These are phyloP conservation scores for Sphenostylis stenocarpa DNA, from an alignment of 306 rosid genomes.

Conservation along the genomic window DNA sequence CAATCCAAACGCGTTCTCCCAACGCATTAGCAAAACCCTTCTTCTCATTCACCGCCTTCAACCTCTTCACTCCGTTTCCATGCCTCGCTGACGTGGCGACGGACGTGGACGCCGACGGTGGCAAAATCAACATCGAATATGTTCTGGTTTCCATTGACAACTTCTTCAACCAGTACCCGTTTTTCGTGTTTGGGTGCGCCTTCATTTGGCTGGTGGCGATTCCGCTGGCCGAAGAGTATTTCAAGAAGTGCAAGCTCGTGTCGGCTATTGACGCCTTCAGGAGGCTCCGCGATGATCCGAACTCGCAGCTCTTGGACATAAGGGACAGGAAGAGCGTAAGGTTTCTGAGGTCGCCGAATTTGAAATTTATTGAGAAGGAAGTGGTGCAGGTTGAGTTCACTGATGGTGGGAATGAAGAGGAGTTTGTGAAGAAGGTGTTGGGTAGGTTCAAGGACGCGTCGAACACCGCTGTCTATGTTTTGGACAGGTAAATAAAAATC, in stretches of 20 bases:
- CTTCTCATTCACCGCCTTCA: constrained; percentile 39
- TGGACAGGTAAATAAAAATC: constrained; percentile 65
- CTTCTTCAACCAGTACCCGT: constrained; percentile 71
- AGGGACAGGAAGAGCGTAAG: constrained; percentile 64
- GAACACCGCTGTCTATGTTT: constrained; percentile 57
- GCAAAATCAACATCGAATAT: constrained; percentile 68
- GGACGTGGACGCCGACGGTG: constrained; percentile 26
- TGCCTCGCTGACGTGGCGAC: constrained; percentile 56
- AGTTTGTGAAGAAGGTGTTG: constrained; percentile 68
- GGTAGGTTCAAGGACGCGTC: constrained; percentile 52
- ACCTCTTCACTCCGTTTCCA: constrained; percentile 53
- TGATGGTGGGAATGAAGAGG: constrained; percentile 67
- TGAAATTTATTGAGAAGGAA: constrained; percentile 70
- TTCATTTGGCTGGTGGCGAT: constrained; percentile 80
- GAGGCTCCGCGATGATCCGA: constrained; percentile 66
- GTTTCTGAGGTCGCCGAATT: constrained; percentile 66
- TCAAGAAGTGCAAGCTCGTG: constrained; percentile 67
- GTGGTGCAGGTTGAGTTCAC: constrained; percentile 57
- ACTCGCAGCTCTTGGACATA: constrained; percentile 71
- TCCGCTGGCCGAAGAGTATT: constrained; percentile 59
- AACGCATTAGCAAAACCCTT: not conserved
- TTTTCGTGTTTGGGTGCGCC: constrained; percentile 77
- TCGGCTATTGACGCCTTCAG: constrained; percentile 75
- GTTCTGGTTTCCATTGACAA: constrained; percentile 64
- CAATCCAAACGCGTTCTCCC: constrained; percentile 17